A percentile compares a stretch with the other conserved stretches of the same genome.
Evolutionary conservation across 2,329 filamentous ascomycete species (phyloP).

Genomic region (Stemphylium vesicarium): DNA sequence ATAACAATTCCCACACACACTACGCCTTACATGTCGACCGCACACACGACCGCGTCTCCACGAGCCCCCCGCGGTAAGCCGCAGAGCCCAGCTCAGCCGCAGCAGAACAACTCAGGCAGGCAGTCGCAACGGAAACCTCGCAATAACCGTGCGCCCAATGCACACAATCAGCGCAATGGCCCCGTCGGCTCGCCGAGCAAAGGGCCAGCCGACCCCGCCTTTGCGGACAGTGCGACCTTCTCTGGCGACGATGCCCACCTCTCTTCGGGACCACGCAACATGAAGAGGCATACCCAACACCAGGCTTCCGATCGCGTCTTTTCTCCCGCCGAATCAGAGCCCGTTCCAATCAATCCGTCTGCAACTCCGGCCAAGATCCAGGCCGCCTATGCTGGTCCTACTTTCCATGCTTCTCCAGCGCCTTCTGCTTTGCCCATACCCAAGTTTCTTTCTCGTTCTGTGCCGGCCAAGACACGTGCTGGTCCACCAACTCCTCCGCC

Average conservation of each 20-base stretch:
- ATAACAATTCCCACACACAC: slow-evolving; percentile 1
- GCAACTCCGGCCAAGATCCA: slow-evolving; percentile 46
- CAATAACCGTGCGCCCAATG: slow-evolving; percentile 42
- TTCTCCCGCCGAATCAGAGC: slow-evolving; percentile 37
- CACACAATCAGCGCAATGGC: slow-evolving; percentile 29
- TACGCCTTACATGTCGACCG: slow-evolving; percentile 41
- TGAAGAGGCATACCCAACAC: slow-evolving; percentile 42
- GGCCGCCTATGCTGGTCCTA: slow-evolving; percentile 83
- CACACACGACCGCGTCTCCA: slow-evolving; percentile 42
- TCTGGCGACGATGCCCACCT: slow-evolving; percentile 39
- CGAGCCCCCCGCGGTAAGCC: slow-evolving; percentile 42
- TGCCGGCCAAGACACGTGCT: slow-evolving; percentile 60
- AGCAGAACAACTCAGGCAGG: slow-evolving; percentile 34
- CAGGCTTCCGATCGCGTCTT: slow-evolving; percentile 40
- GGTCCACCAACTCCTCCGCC: slow-evolving; percentile 58
- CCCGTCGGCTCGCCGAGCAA: slow-evolving; percentile 23
- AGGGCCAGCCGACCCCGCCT: slow-evolving; percentile 19
- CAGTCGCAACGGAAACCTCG: slow-evolving; percentile 38
- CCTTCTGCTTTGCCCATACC: slow-evolving; percentile 89
- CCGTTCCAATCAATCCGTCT: slow-evolving; percentile 23
- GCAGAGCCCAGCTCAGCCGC: slow-evolving; percentile 38
- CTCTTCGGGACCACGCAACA: slow-evolving; percentile 29
- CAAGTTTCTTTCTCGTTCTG: slow-evolving; percentile 80
- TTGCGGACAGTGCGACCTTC: slow-evolving; percentile 35
- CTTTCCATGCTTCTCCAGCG: slow-evolving; percentile 93